Evolutionary conservation across 1,284 basidiomycete genomes (phyloP), one percentile per base, ranked within the genome.

Genomic region (Stygiomarasmius scandens): DNA sequence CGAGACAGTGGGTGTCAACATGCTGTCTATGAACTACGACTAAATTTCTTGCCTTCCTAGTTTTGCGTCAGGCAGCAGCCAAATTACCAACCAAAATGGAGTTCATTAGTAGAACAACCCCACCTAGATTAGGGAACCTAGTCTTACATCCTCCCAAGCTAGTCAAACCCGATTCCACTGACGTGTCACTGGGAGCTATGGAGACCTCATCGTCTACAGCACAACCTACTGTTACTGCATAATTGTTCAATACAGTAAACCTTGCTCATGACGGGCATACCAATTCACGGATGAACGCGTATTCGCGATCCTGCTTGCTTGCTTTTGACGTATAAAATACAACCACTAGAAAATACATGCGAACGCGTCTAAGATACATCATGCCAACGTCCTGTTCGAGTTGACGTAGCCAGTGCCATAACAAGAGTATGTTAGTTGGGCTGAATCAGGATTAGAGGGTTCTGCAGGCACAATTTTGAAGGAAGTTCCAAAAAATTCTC

Each of bases 81-180:
- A 97, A 97, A 71, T 81, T 99, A 19, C 96, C 96, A 0, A 90
- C 92, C 1, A 81, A 80, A 56, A 95, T 93, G 71, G 96, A 98
- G 72, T 96, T 98, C 73, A 90, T 98, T 64, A 85, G 80, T 57
- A 77, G 80, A 5, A 71, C 76, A 2, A 80, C 92, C 1, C 86
- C 86, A 2, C 92, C 96, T 22, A 84, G 95, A 8, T 78, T 98
- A 16, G 96, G 96, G 22, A 86, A 78, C 58, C 67, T 90, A 34
- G 67, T 91, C 45, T 65, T 92, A 6, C 71, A 78, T 29, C 81
- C 83, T 25, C 71, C 74, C 0, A 69, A 71, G 58, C 64, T 70
- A 29, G 46, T 57, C 16, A 41, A 41, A 4, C 38, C 25, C 16
- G 34, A 3, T n/a, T 22, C 25, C 16, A 34, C 29, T 12, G 27